A percentile compares a stretch with the other conserved stretches of the same genome.
phyloP scores from a whole-genome alignment of 495 filamentous ascomycete species.

The Niebla homalea region DNA sequence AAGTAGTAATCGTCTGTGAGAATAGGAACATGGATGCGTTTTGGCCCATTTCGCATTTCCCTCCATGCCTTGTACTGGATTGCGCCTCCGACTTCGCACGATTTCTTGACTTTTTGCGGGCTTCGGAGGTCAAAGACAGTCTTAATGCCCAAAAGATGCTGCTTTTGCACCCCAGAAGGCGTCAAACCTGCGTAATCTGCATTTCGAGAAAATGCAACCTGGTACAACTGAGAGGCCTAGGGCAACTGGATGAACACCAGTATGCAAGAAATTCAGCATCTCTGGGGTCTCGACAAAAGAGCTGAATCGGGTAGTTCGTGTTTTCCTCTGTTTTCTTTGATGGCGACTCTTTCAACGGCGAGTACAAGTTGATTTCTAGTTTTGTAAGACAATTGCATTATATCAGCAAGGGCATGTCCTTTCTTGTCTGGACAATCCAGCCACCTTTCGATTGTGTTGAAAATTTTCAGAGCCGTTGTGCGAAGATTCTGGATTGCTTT shows the following conservation, averaged over 20 bases:
- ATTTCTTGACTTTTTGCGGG: neutral
- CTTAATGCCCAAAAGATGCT: neutral
- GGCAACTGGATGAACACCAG: neutral
- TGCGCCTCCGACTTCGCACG: neutral
- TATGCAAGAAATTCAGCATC: neutral
- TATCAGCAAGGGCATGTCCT: too few species aligned
- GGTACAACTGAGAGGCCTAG: neutral
- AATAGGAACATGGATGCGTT: neutral
- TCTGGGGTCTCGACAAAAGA: too few species aligned
- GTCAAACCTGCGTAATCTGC: neutral
- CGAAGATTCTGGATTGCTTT: too few species aligned
- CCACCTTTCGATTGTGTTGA: too few species aligned
- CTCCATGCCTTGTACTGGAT: constrained; percentile 1
- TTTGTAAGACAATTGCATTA: too few species aligned
- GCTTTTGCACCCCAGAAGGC: neutral
- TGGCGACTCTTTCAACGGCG: too few species aligned
- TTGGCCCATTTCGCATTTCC: neutral
- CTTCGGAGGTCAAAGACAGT: constrained; percentile 3
- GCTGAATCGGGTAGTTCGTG: too few species aligned
- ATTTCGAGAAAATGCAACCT: neutral
- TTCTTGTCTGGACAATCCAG: too few species aligned
- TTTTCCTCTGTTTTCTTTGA: too few species aligned
- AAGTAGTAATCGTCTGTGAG: neutral
- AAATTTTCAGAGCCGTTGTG: too few species aligned
- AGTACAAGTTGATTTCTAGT: too few species aligned